A percentile compares a stretch with the other conserved stretches of the same genome.
phyloP scores from a whole-genome alignment of 202 grass and related monocot genomes.

The Setaria viridis region DNA sequence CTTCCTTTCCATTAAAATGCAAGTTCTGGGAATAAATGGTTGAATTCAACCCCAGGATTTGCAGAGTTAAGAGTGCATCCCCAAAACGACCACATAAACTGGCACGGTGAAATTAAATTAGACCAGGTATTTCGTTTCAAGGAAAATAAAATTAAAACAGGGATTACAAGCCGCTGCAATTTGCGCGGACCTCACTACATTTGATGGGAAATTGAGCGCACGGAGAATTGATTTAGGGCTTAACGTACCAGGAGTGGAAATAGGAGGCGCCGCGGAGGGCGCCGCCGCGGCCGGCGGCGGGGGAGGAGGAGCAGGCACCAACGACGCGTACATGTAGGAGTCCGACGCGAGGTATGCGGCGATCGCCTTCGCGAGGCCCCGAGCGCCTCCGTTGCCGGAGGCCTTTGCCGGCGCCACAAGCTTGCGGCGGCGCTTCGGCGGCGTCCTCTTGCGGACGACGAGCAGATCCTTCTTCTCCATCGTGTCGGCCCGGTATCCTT shows the following conservation, averaged over 20 bases:
- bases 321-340: slow-evolving; percentile 75
- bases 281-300: background rate
- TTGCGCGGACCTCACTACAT: background rate
- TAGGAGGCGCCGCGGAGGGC: background rate
- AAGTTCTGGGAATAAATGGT: background rate
- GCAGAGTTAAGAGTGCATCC: background rate
- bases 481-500: background rate
- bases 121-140: too few relatives aligned
- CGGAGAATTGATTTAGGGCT: background rate
- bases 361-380: slow-evolving; percentile 42
- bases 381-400: background rate
- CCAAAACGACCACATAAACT: background rate
- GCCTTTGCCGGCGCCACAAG: background rate
- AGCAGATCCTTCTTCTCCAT: slow-evolving; percentile 57
- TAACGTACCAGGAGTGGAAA: slow-evolving; percentile 33
- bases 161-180: background rate
- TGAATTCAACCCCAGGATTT: background rate
- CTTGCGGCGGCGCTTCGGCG: slow-evolving; percentile 22
- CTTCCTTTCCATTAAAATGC: background rate
- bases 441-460: slow-evolving; percentile 49
- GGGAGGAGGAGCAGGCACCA: slow-evolving; percentile 10
- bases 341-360: slow-evolving; percentile 64
- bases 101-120: too few relatives aligned
- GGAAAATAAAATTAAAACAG: background rate
- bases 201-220: background rate